Conservation (phyloP, 768 basidiomycete genomes). For the Collybia mongolica region DNA sequence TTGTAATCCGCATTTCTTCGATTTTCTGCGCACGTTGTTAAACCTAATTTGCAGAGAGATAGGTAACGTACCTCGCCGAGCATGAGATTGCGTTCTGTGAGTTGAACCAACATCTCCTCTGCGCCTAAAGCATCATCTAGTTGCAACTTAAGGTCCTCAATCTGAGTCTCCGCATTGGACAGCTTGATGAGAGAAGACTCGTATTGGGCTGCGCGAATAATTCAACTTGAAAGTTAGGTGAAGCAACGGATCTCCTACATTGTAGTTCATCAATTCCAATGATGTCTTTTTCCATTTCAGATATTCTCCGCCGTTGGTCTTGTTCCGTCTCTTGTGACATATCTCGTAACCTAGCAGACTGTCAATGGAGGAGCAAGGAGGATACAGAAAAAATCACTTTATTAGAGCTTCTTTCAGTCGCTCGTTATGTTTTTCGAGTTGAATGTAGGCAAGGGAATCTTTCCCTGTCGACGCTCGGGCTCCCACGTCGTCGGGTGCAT, state of each 20-base stretch:
- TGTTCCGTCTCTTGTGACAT: constrained; percentile 84
- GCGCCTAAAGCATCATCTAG: constrained; percentile 94
- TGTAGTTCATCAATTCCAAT: constrained; percentile 77
- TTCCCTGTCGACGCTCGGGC: constrained; percentile 38
- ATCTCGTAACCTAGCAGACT: constrained; percentile 69
- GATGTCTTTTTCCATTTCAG: constrained; percentile 90
- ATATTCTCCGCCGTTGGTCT: constrained; percentile 76
- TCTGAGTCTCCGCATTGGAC: constrained; percentile 84
- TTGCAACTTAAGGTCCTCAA: constrained; percentile 92
- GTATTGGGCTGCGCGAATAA: constrained; percentile 57
- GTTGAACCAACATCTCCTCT: constrained; percentile 93
- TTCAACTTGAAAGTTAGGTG: constrained; percentile 3
- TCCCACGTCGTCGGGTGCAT: constrained; percentile 13
- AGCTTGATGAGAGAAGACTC: constrained; percentile 79
- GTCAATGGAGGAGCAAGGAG: background rate
- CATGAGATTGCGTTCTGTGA: constrained; percentile 92
- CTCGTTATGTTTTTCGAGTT: constrained; percentile 96
- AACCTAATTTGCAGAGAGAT: background rate
- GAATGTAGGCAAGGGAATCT: constrained; percentile 67
- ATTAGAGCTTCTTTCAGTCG: constrained; percentile 92
- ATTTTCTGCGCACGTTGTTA: constrained; percentile 66
- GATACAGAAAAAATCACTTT: constrained; percentile 39
- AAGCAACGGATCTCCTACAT: constrained; percentile 38
- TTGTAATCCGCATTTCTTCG: constrained; percentile 94
- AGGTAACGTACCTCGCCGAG: constrained; percentile 73